Conservation (phyloP, 2,329 filamentous ascomycete species). For the Penicillium sclerotigenum region DNA sequence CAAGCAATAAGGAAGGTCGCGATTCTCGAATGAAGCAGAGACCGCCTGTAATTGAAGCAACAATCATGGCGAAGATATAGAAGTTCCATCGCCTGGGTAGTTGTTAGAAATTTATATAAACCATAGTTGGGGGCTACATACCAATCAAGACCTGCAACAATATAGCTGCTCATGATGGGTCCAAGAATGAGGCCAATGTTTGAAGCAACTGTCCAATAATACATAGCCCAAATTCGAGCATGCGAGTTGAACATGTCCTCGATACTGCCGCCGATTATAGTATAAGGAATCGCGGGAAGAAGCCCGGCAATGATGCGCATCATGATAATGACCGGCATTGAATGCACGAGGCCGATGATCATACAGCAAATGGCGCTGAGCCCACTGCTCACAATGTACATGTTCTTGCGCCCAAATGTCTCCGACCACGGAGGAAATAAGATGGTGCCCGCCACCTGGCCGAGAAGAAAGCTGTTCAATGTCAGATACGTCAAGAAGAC, state of each 20-base stretch:
- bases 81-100: conserved; percentile 46
- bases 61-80: conserved; percentile 42
- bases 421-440: conserved; percentile 40
- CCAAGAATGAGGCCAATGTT: conserved; percentile 46
- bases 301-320: conserved; percentile 47
- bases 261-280: conserved; percentile 48
- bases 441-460: conserved; percentile 34
- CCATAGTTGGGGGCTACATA: conserved; percentile 12
- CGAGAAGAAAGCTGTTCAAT: conserved; percentile 32
- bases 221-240: conserved; percentile 48
- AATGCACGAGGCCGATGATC: conserved; percentile 39
- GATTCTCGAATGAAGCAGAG: conserved; percentile 44
- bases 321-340: conserved; percentile 38
- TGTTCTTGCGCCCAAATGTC: conserved; percentile 38
- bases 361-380: conserved; percentile 34
- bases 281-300: conserved; percentile 48
- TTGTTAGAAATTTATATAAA: background rate
- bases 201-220: conserved; percentile 45
- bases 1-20: conserved; percentile 45
- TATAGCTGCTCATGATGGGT: conserved; percentile 45
- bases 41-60: conserved; percentile 33
- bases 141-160: conserved; percentile 41
- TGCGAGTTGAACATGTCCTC: conserved; percentile 51
- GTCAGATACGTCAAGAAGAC: background rate
- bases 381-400: conserved; percentile 33